These are phyloP conservation scores for Trichomonas tenax DNA, from an alignment of 208 protist genomes.

Conservation along the genomic window DNA sequence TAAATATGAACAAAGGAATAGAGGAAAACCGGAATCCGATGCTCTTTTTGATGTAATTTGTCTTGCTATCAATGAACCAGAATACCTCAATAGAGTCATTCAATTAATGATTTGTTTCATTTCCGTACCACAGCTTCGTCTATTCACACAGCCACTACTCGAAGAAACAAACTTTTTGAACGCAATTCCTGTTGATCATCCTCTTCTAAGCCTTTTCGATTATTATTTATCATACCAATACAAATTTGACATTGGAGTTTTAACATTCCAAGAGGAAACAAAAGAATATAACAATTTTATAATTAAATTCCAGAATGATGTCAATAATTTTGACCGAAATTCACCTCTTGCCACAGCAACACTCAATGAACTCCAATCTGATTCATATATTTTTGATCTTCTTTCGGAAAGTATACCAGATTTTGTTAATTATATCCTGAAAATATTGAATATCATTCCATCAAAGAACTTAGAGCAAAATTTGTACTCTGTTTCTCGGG, in stretches of 20 bases:
- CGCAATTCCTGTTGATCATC: neutral
- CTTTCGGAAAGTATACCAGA: neutral
- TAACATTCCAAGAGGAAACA: neutral
- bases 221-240: neutral
- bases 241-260: neutral
- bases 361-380: neutral
- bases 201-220: neutral
- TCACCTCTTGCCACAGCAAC: neutral
- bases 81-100: neutral
- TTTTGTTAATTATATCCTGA: neutral
- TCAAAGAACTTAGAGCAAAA: neutral
- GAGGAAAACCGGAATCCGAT: neutral
- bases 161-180: neutral
- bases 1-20: neutral
- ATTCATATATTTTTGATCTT: neutral
- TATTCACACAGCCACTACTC: neutral
- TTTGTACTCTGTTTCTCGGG: neutral
- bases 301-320: neutral
- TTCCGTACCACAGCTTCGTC: neutral
- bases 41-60: neutral
- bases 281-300: neutral
- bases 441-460: neutral
- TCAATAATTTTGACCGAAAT: neutral
- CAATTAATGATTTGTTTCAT: neutral
- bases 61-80: neutral